Conservation (phyloP, 768 basidiomycete genomes). For the Chalciporus sphaerocephalus region DNA sequence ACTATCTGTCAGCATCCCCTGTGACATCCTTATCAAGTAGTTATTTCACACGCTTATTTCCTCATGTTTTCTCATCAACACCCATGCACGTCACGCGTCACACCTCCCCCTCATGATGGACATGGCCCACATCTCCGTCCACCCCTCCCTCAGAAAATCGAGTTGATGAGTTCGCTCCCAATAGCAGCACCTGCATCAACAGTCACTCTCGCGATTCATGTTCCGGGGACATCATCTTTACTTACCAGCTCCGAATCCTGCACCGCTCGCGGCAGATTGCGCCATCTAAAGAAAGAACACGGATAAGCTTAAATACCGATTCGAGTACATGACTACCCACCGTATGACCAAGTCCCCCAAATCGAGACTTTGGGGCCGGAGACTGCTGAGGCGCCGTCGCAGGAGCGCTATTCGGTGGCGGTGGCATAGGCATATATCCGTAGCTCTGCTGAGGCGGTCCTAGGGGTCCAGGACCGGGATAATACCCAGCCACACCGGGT, state of each 20-base stretch:
- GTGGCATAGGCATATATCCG: conserved; percentile 13
- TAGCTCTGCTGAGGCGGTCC: conserved; percentile 16
- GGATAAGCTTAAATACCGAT: not conserved
- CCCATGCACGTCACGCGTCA: conserved; percentile 8
- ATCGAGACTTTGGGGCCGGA: conserved; percentile 34
- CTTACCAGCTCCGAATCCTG: conserved; percentile 46
- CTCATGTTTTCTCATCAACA: conserved; percentile 14
- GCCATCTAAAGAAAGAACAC: conserved; percentile 23
- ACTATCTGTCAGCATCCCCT: conserved; percentile 32
- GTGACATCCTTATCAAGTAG: conserved; percentile 17
- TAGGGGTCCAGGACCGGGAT: conserved; percentile 3
- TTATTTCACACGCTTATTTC: conserved; percentile 19
- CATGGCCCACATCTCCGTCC: no score
- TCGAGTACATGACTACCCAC: conserved; percentile 25
- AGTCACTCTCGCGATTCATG: not conserved
- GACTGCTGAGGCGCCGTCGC: conserved; percentile 30
- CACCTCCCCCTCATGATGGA: no score
- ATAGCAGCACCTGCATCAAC: conserved; percentile 39
- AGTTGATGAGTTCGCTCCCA: conserved; percentile 41
- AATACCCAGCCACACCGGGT: conserved; percentile 11
- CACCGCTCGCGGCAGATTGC: conserved; percentile 36
- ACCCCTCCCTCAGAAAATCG: conserved; percentile 43
- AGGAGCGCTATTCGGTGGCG: conserved; percentile 33
- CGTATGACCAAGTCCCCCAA: conserved; percentile 37
- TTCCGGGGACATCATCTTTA: not conserved